These are phyloP conservation scores for Monilinia laxa DNA, from an alignment of 2,329 filamentous ascomycete genomes.

Conservation along the genomic window DNA sequence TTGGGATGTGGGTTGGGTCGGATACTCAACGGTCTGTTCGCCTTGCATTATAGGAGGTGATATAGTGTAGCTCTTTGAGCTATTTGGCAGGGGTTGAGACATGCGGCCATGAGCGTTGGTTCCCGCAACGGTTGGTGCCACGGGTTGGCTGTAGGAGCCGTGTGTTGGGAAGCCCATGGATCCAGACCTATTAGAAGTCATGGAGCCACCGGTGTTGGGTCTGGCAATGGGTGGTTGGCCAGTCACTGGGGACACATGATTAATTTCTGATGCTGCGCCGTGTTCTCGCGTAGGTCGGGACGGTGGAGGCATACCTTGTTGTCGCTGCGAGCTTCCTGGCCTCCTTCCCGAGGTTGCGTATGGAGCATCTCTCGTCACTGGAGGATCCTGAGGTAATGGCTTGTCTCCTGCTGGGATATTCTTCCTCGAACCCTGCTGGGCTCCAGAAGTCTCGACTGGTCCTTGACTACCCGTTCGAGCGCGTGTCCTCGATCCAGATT, in stretches of 20 bases:
- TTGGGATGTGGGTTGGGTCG: conserved; percentile 56
- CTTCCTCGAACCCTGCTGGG: conserved; percentile 38
- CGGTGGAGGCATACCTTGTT: conserved; percentile 47
- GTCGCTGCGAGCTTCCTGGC: conserved; percentile 37
- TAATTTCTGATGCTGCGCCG: conserved; percentile 55
- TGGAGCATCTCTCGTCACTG: conserved; percentile 50
- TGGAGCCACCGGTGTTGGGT: conserved; percentile 79
- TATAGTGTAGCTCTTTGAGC: conserved; percentile 67
- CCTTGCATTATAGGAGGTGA: conserved; percentile 61
- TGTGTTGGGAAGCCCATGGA: conserved; percentile 63
- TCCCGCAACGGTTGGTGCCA: conserved; percentile 79
- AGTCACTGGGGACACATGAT: conserved; percentile 51
- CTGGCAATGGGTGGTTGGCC: conserved; percentile 48
- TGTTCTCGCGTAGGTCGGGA: conserved; percentile 51
- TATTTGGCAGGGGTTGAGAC: conserved; percentile 69
- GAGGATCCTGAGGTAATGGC: conserved; percentile 59
- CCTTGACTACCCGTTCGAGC: conserved; percentile 56
- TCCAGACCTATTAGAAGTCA: conserved; percentile 61
- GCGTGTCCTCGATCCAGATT: conserved; percentile 48
- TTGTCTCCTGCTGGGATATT: conserved; percentile 52
- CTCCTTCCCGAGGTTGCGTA: conserved; percentile 47
- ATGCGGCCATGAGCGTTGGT: conserved; percentile 89
- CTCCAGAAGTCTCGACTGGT: conserved; percentile 46
- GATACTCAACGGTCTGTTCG: conserved; percentile 53
- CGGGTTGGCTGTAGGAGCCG: conserved; percentile 83